Percentiles rank a stretch among this genome's conserved stretches.
phyloP scores from a whole-genome alignment of 1,284 basidiomycete genomes.

The Boletus austroedulis region DNA sequence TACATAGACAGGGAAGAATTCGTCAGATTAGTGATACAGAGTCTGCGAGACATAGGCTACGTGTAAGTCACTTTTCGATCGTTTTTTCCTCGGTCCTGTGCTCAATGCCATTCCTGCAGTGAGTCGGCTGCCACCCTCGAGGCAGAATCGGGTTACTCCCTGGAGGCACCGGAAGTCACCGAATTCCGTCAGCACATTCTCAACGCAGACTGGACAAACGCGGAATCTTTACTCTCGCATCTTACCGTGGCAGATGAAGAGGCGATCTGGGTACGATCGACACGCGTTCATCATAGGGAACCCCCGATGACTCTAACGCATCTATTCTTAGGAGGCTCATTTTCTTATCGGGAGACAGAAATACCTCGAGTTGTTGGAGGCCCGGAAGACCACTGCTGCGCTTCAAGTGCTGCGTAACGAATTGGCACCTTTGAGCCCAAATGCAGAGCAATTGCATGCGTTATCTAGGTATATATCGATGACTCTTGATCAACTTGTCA shows the following conservation, averaged over 20 bases:
- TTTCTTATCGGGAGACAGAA: conserved; percentile 94
- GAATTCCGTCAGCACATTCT: conserved; percentile 83
- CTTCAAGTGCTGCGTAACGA: conserved; percentile 85
- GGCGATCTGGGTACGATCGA: conserved; percentile 55
- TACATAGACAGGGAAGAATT: conserved; percentile 87
- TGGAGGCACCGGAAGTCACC: conserved; percentile 78
- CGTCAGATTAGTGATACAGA: conserved; percentile 87
- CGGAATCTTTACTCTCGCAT: conserved; percentile 67
- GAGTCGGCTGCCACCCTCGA: conserved; percentile 87
- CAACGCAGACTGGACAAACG: conserved; percentile 81
- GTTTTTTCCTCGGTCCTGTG: conserved; percentile 10
- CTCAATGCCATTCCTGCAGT: conserved; percentile 42
- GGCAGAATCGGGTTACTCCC: conserved; percentile 87
- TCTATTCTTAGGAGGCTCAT: conserved; percentile 60
- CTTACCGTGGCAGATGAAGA: conserved; percentile 68
- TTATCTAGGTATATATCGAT: conserved; percentile 69
- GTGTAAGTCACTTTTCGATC: conserved; percentile 54
- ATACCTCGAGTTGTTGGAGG: conserved; percentile 92
- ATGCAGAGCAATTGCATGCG: conserved; percentile 76
- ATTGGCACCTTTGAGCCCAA: conserved; percentile 75
- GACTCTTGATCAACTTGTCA: not conserved
- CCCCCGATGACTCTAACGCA: conserved; percentile 19
- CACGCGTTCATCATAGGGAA: conserved; percentile 10
- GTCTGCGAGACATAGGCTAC: conserved; percentile 90
- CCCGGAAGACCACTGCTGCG: conserved; percentile 77